Base-by-base conservation (phyloP, 2,329 filamentous ascomycete species). In the Colletotrichum eleusines region DNA sequence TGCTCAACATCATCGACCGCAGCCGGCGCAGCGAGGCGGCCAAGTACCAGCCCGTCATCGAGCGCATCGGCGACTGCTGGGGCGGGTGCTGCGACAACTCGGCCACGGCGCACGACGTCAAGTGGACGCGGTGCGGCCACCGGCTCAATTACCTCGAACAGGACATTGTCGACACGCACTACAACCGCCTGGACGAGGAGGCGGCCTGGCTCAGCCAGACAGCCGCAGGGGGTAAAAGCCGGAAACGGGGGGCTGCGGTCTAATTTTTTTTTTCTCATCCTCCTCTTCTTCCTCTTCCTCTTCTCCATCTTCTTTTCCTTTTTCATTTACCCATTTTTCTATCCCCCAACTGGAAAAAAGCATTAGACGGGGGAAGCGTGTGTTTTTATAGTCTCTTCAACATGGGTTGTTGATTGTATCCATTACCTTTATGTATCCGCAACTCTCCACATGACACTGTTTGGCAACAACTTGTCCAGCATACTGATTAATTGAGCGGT, bases 1-100 rank as follows among this genome's bases (percentile, higher is more conserved):
- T 79, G 62, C 31, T 78, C 12, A 76, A 76, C 58, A 78, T 80
- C 58, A 77, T 80, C 55, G 76, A 79, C 60, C 58, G 75, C 26
- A 76, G 73, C 33, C 71, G 74, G 16, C 72, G 74, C 7, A 64
- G 63, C 38, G 51, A 62, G 26, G 26, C 20, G 26, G 44, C 63
- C n/a, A 33, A 33, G 18, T 72, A 57, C 35, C 60, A 59, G 60
- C 53, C 67, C 20, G 57, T 74, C 11, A 71, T 74, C 28, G 68
- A 74, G 58, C 72, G 67, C 1, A 69, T 74, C 5, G 73, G 71
- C 12, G 73, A 74, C 42, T 74, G 73, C 31, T 74, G 73, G 73
- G 73, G 73, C 26, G 69, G 63, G 2, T 74, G 73, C 62, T 74
- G 73, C 69, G 73, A 73, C 42, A 31, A 48, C 23, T 71, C 69